Evolutionary conservation across 805 yeast genomes (phyloP), one percentile per base, ranked within the genome.

Genomic region (Wickerhamiella siamensis): DNA sequence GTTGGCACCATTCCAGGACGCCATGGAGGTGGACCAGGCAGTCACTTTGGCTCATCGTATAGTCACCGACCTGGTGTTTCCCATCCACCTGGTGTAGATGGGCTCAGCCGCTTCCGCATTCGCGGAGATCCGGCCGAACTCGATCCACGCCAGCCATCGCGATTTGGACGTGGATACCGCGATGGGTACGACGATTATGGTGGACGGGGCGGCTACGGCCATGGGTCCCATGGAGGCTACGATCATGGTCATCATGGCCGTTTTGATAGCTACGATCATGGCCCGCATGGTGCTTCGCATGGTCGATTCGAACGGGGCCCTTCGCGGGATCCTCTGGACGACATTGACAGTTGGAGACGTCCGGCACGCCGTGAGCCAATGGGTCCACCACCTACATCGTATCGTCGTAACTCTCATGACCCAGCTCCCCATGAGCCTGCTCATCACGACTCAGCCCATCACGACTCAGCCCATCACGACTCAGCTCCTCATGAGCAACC

Each of bases 21-120:
- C 16, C 36, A 29, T 33, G 26, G 39, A n/a, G 48, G 47, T 2
- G 29, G 19, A 15, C 22, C 22, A 10, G 15, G 16, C 33, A 8
- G 18, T 15, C 18, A 31, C n/a, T 9, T 16, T 8, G 9, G 16
- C n/a, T n/a, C 33, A 14, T 5, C 18, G 15, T 24, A 24, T 24
- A 12, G 10, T 24, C 29, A 24, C 29, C 29, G 10, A 8, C 29
- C 29, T 8, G 10, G 12, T 6, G 6, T 24, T 8, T 24, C 29
- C 6, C 29, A 24, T 12, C 29, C 29, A 18, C 29, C 36, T 4
- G 36, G 38, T 12, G 39, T 31, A 16, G 52, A 48, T 36, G 49
- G 47, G 2, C 37, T 49, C 18, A 34, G 45, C 43, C 46, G 54
- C 19, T 51, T 51, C 42, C 50, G 51, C 16, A 37, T 47, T n/a